Conservation (phyloP, 2,329 filamentous ascomycete species). For the Rhinocladiella similis region DNA sequence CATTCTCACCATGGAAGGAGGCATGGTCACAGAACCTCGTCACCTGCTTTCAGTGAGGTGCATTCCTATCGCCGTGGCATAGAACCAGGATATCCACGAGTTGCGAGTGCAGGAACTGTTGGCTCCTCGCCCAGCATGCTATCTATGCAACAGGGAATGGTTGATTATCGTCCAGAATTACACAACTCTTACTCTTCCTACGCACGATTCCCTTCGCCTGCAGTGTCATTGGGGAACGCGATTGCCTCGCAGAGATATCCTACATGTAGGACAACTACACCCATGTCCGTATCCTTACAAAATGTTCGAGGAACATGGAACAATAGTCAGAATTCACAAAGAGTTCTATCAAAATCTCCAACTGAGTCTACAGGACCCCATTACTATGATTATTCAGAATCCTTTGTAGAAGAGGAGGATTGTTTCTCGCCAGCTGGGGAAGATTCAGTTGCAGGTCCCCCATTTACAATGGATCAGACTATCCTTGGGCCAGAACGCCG, state of each 20-base stretch:
- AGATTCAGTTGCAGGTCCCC: conserved; percentile 4
- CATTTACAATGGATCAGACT: conserved; percentile 21
- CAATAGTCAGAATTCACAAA: conserved; percentile 16
- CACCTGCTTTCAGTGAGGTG: conserved; percentile 25
- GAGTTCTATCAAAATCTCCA: conserved; percentile 22
- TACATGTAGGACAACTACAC: conserved; percentile 18
- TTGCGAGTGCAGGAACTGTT: conserved; percentile 21
- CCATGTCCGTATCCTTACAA: conserved; percentile 23
- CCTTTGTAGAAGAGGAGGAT: conserved; percentile 27
- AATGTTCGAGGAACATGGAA: conserved; percentile 16
- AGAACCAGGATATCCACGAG: conserved; percentile 15
- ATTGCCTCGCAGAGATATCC: conserved; percentile 3
- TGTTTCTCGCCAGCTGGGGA: conserved; percentile 13
- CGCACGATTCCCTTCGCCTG: conserved; percentile 24
- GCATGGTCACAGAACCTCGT: conserved; percentile 15
- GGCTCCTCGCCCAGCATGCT: conserved; percentile 26
- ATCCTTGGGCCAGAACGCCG: conserved; percentile 15
- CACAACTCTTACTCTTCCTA: conserved; percentile 26
- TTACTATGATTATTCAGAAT: conserved; percentile 32
- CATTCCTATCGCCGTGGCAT: conserved; percentile 12
- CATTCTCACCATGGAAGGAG: conserved; percentile 4
- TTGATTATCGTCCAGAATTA: conserved; percentile 23
- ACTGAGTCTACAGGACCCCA: conserved; percentile 27
- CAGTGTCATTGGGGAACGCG: conserved; percentile 6
- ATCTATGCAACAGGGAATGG: conserved; percentile 5